Conservation (phyloP, 106 monocot species). For the Allium cepa region DNA sequence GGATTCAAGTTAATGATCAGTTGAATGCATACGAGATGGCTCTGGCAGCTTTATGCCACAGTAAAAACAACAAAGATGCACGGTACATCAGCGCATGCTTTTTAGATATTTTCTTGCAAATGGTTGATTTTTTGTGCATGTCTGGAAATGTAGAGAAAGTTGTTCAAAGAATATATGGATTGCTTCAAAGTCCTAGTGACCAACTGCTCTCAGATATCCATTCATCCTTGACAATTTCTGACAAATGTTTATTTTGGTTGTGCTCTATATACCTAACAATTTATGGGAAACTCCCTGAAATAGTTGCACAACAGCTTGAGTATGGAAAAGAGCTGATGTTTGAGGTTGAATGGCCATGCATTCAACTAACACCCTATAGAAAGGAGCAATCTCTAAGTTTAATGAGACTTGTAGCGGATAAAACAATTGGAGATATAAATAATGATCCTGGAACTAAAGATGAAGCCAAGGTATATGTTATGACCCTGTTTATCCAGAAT, state of each 20-base stretch:
- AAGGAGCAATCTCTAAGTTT: slow-evolving; percentile 32
- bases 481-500: no score
- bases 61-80: slow-evolving; percentile 2
- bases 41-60: slow-evolving; percentile 39
- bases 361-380: slow-evolving; percentile 17
- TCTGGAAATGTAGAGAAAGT: slow-evolving; percentile 48
- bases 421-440: slow-evolving; percentile 21
- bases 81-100: slow-evolving; percentile 55
- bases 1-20: slow-evolving; percentile 40
- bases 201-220: slow-evolving; percentile 31
- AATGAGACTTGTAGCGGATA: slow-evolving; percentile 30
- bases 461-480: slow-evolving; percentile 26
- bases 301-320: slow-evolving; percentile 44
- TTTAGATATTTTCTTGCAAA: slow-evolving; percentile 84
- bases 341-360: slow-evolving; percentile 53
- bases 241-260: slow-evolving; percentile 79
- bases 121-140: slow-evolving; percentile 77
- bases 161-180: slow-evolving; percentile 26
- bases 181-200: slow-evolving; percentile 17
- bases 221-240: slow-evolving; percentile 42
- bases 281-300: slow-evolving; percentile 70
- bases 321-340: slow-evolving; percentile 54
- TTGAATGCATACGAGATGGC: slow-evolving; percentile 62
- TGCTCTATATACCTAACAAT: slow-evolving; percentile 56
- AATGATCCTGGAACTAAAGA: slow-evolving; percentile 13